Evolutionary conservation across 1,139 yeast species (phyloP), one percentile per base, ranked within the genome.

Genomic region (Hanseniaspora uvarum): DNA sequence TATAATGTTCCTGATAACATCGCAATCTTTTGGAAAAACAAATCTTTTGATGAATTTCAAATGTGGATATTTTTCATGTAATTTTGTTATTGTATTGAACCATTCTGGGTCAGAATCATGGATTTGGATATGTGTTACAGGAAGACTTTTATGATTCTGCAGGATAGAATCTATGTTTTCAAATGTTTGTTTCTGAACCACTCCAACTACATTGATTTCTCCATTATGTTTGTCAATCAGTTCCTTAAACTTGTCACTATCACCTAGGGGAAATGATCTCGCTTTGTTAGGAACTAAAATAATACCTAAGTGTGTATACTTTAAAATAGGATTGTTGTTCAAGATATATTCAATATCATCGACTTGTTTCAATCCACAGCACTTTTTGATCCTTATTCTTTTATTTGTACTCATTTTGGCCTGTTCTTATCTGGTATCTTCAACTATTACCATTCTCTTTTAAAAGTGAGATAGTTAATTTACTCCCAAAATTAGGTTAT

Each of bases 281-380:
- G 77, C 75, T 56, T 95, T 72, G 34, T 78, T 77, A 0, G 97
- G 97, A 1, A 87, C 97, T 63, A 92, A 65, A 41, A 92, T 92
- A 65, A 86, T 79, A 1, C 98, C 98, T 5, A 92, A 44, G 30
- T 53, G 55, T 8, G 55, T 53, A 23, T 31, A 41, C 3, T 46
- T 47, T 2, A 38, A 23, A 14, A 39, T 19, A 24, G 18, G 10
- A 8, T 41, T 44, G 19, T 46, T 38, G 4, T 23, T 8, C 2
- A 48, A 16, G 6, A 43, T 43, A 19, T 47, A 53, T 23, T 47
- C 50, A n/a, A 53, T 53, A 39, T 44, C 49, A 1, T 43, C 46
- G 3, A 53, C 36, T 21, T 38, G 41, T 33, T 44, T 47, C 21
- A 53, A 12, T 5, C 55, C 55, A 38, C 55, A 53, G 33, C 52